Evolutionary conservation across 805 yeast species (phyloP), one percentile per base, ranked within the genome.

Genomic region (Metschnikowia cubensis): DNA sequence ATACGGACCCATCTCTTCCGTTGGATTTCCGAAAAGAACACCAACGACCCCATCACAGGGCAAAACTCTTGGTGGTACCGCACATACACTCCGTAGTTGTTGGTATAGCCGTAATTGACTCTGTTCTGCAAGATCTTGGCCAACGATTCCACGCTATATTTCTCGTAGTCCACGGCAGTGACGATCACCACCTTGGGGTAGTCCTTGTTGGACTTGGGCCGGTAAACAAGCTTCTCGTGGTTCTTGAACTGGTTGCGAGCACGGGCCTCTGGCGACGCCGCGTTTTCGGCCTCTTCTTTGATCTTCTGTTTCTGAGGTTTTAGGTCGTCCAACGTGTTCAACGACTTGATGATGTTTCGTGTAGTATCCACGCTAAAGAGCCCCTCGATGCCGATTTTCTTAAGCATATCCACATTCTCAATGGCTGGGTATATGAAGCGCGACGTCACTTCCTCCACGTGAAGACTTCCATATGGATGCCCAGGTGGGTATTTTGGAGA

Each of bases 21-120:
- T 56, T 81, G 72, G 60, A 64, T 54, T 57, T 68, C 67, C 54
- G 69, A 66, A 51, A 71, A 67, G 58, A 75, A 66, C 35, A 75
- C 74, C 36, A 69, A 48, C 6, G 72, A 63, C 49, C 80, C 75
- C 50, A 85, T 59, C 14, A 76, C 58, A 6, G 92, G 91, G 15
- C 80, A 61, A 67, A 88, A 91, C 64, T 94, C 97, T 66, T 89
- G 91, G 33, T 77, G 66, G 88, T 92, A 90, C 52, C 97, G 79
- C 21, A 87, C 81, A 61, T 89, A 92, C 25, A 89, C 69, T 32
- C 96, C 98, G 65, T 84, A 92, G 35, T 80, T 80, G 61, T 89
- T 90, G 11, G 73, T 74, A 65, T 85, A 87, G 5, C 96, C 96
- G 64, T 91, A 92, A 65, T 89, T 91, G 29, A 87, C 85, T 61